phyloP scores from a whole-genome alignment of 148 eudicot genomes.

The Rhododendron mucronatum region DNA sequence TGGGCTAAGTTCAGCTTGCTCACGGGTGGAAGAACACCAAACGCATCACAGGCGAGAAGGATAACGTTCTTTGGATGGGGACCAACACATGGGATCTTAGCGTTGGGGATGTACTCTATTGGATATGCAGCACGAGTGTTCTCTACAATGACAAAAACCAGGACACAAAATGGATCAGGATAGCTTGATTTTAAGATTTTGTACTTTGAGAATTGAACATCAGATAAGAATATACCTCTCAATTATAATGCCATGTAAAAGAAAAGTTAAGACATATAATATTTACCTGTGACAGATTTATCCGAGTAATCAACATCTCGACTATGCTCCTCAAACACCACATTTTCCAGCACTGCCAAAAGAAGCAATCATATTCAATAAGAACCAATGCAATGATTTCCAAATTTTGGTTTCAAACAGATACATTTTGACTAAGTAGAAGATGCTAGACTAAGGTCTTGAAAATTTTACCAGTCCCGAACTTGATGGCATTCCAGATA shows the following conservation, averaged over 20 bases:
- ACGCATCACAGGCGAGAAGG: conserved; percentile 80
- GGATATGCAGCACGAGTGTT: conserved; percentile 88
- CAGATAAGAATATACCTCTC: neutral
- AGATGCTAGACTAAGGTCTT: neutral
- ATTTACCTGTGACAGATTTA: conserved; percentile 78
- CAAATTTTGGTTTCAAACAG: neutral
- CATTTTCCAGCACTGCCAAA: conserved; percentile 74
- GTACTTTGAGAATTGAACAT: neutral
- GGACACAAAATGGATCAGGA: neutral
- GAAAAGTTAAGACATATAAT: neutral
- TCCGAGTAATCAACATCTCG: conserved; percentile 80
- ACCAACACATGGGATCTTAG: conserved; percentile 72
- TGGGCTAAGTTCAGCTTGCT: conserved; percentile 76
- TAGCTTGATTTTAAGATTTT: neutral
- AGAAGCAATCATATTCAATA: neutral
- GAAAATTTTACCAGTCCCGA: conserved; percentile 33
- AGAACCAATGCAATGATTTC: neutral
- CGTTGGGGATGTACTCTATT: conserved; percentile 75
- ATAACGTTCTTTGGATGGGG: conserved; percentile 78
- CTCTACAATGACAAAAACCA: conserved; percentile 26
- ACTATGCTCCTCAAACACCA: conserved; percentile 86
- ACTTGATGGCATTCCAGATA: conserved; percentile 81
- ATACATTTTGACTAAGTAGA: neutral
- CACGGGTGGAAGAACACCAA: conserved; percentile 84
- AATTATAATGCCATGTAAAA: neutral